These are phyloP conservation scores for Erysimum cheiranthoides DNA, from an alignment of 345 rosid genomes.

Conservation along the genomic window DNA sequence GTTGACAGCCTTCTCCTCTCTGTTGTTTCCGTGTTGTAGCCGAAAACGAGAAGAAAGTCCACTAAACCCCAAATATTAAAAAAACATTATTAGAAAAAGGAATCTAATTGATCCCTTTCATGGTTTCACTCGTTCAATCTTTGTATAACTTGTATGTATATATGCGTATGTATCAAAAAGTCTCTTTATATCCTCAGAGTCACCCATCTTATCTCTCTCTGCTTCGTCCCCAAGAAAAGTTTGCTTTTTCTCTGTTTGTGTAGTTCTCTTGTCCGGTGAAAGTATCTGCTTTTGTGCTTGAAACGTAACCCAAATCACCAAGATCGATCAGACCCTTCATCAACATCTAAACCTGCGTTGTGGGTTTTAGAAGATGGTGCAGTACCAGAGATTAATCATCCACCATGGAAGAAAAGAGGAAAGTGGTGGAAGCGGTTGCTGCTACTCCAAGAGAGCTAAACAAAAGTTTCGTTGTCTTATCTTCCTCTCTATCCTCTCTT, in stretches of 20 bases:
- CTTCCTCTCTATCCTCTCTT: slow-evolving; percentile 70
- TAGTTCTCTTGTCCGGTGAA: not conserved
- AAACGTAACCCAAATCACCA: not conserved
- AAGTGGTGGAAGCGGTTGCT: slow-evolving; percentile 47
- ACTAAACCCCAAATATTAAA: slow-evolving; percentile 26
- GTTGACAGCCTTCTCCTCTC: slow-evolving; percentile 38
- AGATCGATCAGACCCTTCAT: not conserved
- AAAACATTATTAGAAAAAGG: not conserved
- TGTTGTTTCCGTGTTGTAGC: slow-evolving; percentile 47
- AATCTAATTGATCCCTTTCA: slow-evolving; percentile 1
- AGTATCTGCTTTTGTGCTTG: not conserved
- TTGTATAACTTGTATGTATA: slow-evolving; percentile 22
- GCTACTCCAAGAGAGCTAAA: slow-evolving; percentile 56
- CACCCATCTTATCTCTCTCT: slow-evolving; percentile 7
- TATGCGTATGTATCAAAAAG: slow-evolving; percentile 34
- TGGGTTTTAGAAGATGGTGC: slow-evolving; percentile 50
- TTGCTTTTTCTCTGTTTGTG: not conserved
- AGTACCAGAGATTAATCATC: slow-evolving; percentile 49
- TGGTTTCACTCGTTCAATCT: slow-evolving; percentile 15
- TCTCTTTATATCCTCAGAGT: slow-evolving; percentile 8
- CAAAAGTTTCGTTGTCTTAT: slow-evolving; percentile 65
- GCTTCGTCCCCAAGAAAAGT: slow-evolving; percentile 31
- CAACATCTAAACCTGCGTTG: slow-evolving; percentile 34
- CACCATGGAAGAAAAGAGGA: slow-evolving; percentile 61
- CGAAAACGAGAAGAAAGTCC: slow-evolving; percentile 35